These are phyloP conservation scores for Colletotrichum gigasporum DNA, from an alignment of 2,329 filamentous ascomycete species.

Conservation along the genomic window DNA sequence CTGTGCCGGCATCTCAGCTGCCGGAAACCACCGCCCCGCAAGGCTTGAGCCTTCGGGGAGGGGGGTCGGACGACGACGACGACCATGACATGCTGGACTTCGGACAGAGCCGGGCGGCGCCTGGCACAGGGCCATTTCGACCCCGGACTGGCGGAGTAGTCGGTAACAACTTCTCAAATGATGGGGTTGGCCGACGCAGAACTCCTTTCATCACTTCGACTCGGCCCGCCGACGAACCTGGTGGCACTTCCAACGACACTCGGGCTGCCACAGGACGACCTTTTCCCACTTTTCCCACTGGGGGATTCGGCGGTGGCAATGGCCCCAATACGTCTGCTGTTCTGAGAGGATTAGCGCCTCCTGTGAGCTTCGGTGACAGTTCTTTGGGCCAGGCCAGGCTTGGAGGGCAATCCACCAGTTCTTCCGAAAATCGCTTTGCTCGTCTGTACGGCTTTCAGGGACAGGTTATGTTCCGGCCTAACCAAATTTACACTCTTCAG, in stretches of 20 bases:
- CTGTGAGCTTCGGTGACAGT: background rate
- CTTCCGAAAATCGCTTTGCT: background rate
- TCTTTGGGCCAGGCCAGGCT: too few relatives aligned
- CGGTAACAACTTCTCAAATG: too few relatives aligned
- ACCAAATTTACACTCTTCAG: constrained; percentile 33
- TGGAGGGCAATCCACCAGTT: background rate
- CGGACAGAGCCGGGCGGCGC: background rate
- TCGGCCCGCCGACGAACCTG: too few relatives aligned
- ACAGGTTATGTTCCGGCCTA: constrained; percentile 35
- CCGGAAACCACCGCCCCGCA: background rate
- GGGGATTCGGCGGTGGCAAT: too few relatives aligned
- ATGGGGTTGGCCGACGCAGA: too few relatives aligned
- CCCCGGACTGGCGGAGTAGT: background rate
- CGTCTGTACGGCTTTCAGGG: constrained; percentile 44
- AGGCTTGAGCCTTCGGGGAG: constrained; percentile 26
- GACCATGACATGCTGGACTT: constrained; percentile 8
- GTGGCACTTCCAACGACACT: too few relatives aligned
- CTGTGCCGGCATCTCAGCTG: constrained; percentile 18
- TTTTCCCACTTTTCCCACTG: background rate
- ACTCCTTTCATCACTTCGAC: too few relatives aligned
- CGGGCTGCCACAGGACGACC: background rate
- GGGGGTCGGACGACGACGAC: background rate
- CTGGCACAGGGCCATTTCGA: background rate
- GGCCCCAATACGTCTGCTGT: background rate
- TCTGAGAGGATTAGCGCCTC: background rate